Percentiles rank a stretch among this genome's conserved stretches.
These are phyloP conservation scores for Trichoderma asperelloides DNA, from an alignment of 495 filamentous ascomycete species.

Conservation along the genomic window DNA sequence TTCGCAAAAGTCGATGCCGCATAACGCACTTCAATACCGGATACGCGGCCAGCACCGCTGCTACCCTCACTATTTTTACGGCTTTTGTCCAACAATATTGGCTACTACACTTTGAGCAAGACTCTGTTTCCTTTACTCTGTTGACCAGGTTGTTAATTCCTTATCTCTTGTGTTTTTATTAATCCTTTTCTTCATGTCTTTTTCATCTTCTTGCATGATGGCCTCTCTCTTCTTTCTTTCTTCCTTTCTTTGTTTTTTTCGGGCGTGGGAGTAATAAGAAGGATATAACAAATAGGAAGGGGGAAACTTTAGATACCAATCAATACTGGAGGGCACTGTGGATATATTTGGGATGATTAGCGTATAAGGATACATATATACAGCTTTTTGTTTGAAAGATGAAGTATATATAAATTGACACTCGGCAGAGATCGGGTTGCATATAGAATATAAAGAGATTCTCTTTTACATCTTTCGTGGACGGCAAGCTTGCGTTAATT, in stretches of 20 bases:
- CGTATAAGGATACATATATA: neutral
- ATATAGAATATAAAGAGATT: neutral
- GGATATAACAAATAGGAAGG: neutral
- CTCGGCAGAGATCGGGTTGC: neutral
- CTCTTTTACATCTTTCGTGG: neutral
- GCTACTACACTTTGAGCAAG: neutral
- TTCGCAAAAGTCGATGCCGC: neutral
- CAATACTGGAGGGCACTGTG: neutral
- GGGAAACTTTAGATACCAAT: constrained; percentile 4
- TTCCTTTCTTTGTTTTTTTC: neutral
- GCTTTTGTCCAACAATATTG: neutral
- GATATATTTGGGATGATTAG: neutral
- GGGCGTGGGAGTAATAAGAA: constrained; percentile 3
- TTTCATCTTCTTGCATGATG: neutral
- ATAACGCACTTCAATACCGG: neutral
- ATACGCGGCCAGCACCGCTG: no score
- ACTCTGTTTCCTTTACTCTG: neutral
- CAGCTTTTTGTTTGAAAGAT: neutral
- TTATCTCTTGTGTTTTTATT: neutral
- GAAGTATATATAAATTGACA: neutral
- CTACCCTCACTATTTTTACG: no score
- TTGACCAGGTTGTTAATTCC: neutral
- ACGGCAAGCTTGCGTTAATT: no score
- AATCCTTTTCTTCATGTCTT: neutral
- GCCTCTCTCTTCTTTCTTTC: neutral